These are phyloP conservation scores for Corchorus capsularis DNA, from an alignment of 345 rosid genomes.

Conservation along the genomic window DNA sequence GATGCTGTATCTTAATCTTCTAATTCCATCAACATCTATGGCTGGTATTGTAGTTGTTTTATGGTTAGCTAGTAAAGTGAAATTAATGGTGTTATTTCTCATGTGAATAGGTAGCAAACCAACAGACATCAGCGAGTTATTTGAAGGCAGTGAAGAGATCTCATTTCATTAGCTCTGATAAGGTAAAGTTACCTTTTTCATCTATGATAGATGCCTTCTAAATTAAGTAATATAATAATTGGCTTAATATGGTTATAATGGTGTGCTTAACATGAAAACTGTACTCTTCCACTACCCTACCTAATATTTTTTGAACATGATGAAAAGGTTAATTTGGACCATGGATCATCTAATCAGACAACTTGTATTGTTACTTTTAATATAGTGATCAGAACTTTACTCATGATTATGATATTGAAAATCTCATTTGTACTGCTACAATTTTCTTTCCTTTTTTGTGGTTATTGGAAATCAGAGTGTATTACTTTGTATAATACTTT, in stretches of 20 bases:
- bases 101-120: conserved; percentile 72
- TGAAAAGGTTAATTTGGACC: not conserved
- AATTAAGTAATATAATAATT: not conserved
- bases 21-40: not conserved
- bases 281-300: not conserved
- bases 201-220: not conserved
- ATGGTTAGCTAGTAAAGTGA: not conserved
- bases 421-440: not conserved
- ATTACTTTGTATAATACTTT: not conserved
- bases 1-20: not conserved
- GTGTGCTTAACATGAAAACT: not conserved
- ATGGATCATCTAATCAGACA: not conserved
- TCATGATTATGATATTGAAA: not conserved
- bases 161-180: conserved; percentile 89
- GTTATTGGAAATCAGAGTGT: not conserved
- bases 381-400: not conserved
- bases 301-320: not conserved
- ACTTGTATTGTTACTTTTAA: not conserved
- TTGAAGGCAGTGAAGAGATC: conserved; percentile 84
- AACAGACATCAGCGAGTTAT: conserved; percentile 79
- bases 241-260: not conserved
- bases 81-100: not conserved
- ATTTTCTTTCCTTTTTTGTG: not conserved
- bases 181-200: conserved; percentile 47
- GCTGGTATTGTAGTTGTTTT: not conserved